These are phyloP conservation scores for Kwoniella europaea DNA, from an alignment of 768 basidiomycete genomes.

Conservation along the genomic window DNA sequence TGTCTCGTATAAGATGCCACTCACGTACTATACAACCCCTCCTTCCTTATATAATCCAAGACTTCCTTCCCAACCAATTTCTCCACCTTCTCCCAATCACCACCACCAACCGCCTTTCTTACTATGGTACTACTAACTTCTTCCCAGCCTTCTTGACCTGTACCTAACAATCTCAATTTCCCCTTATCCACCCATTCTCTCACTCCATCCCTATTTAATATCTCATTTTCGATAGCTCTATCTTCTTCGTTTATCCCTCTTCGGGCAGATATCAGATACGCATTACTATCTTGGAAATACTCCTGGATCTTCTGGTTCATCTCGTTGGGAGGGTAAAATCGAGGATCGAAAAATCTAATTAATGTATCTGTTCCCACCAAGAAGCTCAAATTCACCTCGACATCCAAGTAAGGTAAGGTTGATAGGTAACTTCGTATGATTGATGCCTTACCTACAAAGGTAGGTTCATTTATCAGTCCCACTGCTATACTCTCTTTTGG, in stretches of 20 bases:
- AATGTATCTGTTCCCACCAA: constrained; percentile 85
- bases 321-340: constrained; percentile 67
- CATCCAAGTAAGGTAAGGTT: neutral
- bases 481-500: constrained; percentile 69
- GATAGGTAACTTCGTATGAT: constrained; percentile 57
- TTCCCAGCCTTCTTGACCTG: constrained; percentile 63
- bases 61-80: constrained; percentile 62
- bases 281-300: constrained; percentile 71
- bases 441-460: constrained; percentile 80
- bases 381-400: constrained; percentile 63
- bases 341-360: constrained; percentile 73
- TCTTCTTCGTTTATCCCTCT: constrained; percentile 58
- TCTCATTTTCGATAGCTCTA: constrained; percentile 52
- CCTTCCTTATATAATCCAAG: constrained; percentile 64
- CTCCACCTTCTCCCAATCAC: constrained; percentile 40
- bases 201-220: constrained; percentile 58
- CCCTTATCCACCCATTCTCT: constrained; percentile 64
- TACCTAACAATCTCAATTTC: constrained; percentile 66
- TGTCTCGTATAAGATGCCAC: neutral
- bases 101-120: constrained; percentile 61
- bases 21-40: constrained; percentile 57
- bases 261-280: constrained; percentile 71
- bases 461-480: constrained; percentile 83
- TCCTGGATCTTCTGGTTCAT: constrained; percentile 67
- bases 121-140: constrained; percentile 74